Evolutionary conservation across 1,284 basidiomycete species (phyloP).

Genomic region (Ganoderma sinense): DNA sequence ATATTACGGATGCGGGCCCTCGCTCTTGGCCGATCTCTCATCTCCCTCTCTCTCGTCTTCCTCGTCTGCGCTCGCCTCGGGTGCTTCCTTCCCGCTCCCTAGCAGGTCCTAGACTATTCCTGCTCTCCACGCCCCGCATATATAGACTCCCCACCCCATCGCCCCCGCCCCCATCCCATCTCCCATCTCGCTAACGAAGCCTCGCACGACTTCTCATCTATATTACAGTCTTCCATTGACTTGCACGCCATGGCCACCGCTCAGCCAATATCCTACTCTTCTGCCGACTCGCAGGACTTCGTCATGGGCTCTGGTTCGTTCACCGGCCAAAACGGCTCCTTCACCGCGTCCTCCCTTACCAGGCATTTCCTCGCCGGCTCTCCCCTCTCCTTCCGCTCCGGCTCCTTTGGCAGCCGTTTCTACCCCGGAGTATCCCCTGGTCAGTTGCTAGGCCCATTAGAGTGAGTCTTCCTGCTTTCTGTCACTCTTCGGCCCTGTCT

Average conservation of each 20-base stretch:
- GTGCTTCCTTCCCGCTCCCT: constrained; percentile 9
- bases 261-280: constrained; percentile 59
- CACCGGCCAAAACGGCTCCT: constrained; percentile 53
- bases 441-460: constrained; percentile 64
- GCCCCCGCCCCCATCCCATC: background rate
- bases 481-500: background rate
- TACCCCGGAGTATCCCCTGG: constrained; percentile 68
- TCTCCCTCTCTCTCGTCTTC: constrained; percentile 16
- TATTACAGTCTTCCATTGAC: constrained; percentile 13
- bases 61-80: constrained; percentile 9
- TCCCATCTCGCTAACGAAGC: constrained; percentile 17
- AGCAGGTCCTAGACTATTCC: constrained; percentile 15
- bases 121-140: background rate
- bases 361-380: constrained; percentile 69
- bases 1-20: constrained; percentile 27
- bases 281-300: constrained; percentile 42
- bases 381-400: constrained; percentile 71
- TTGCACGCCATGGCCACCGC: constrained; percentile 47
- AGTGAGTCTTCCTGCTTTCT: constrained; percentile 51
- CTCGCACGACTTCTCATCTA: constrained; percentile 19
- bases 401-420: constrained; percentile 68
- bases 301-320: constrained; percentile 57
- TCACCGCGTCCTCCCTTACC: constrained; percentile 64
- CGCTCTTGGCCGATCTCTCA: constrained; percentile 28
- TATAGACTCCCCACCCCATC: constrained; percentile 12